A percentile compares a stretch with the other conserved stretches of the same genome.
Evolutionary conservation across 345 rosid genomes (phyloP).

Genomic region (Euphorbia pulcherrima): DNA sequence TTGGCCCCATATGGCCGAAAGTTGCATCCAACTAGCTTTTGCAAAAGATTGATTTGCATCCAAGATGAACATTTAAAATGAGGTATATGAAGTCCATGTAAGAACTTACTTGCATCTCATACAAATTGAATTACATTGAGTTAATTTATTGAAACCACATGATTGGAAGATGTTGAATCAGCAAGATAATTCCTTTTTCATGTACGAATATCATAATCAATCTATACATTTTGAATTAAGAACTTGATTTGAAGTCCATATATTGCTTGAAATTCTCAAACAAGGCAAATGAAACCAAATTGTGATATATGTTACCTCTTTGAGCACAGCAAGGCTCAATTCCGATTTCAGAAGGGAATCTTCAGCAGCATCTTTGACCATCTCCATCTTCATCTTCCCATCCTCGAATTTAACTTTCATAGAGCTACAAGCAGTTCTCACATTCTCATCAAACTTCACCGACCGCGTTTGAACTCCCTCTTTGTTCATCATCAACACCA

Average conservation of each 20-base stretch:
- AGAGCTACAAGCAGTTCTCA: conserved; percentile 57
- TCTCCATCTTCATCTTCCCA: conserved; percentile 70
- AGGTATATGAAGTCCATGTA: neutral
- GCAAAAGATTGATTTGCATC: neutral
- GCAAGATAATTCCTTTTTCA: no score
- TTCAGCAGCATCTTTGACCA: conserved; percentile 68
- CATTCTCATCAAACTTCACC: conserved; percentile 55
- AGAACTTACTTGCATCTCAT: neutral
- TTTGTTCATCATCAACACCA: conserved; percentile 75
- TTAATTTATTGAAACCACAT: neutral
- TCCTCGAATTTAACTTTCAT: conserved; percentile 61
- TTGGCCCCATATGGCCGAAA: no score
- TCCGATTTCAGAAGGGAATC: conserved; percentile 65
- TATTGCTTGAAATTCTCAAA: neutral
- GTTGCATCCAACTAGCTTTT: no score
- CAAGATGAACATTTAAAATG: neutral
- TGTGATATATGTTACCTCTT: conserved; percentile 52
- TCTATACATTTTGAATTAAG: neutral
- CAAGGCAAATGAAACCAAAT: neutral
- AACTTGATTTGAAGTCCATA: neutral
- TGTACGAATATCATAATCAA: no score
- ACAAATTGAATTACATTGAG: neutral
- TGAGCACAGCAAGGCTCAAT: conserved; percentile 67
- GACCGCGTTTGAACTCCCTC: conserved; percentile 84
- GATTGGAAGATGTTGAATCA: neutral